Evolutionary conservation across 192 early-diverging fungal genomes (phyloP), one percentile per base, ranked within the genome.

Genomic region (Pilaira anomala): DNA sequence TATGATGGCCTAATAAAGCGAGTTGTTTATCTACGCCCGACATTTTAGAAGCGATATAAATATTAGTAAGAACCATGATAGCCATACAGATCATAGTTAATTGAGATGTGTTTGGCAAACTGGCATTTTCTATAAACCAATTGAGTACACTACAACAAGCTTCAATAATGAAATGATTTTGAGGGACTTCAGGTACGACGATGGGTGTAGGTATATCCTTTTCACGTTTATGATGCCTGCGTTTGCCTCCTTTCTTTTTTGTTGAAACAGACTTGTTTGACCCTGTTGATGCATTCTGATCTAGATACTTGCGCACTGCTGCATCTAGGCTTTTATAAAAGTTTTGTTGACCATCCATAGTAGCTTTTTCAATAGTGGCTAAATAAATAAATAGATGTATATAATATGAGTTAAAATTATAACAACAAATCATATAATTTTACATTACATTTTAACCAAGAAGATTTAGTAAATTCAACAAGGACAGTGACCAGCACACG

Each of bases 381-480:
- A 57, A 36, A 30, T 14, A 19, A 16, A 22, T n/a, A n/a, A n/a
- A n/a, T n/a, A n/a, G n/a, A n/a, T n/a, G n/a, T 25, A 59, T 8
- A 57, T 28, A 33, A 36, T 44, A 24, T 53, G 11, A 46, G 16
- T 39, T 21, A 60, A n/a, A n/a, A n/a, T n/a, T n/a, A n/a, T n/a
- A n/a, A n/a, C n/a, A n/a, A n/a, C n/a, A n/a, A n/a, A 24, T 24
- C 24, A 25, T 19, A 18, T 41, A 12, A 13, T 73, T 60, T 65
- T 65, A 19, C 69, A 61, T 77, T 74, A 65, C 80, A 71, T 60
- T 79, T 79, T 40, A 82, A 68, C 77, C 78, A 79, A 19, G 78
- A 75, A 7, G 72, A 71, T 64, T 85, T 85, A 39, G 79, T 78
- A 64, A 80, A 85, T 48, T 80, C 78, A 18, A 80, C 60, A 2